phyloP scores from a whole-genome alignment of 2,329 filamentous ascomycete species.

The Venturia carpophila region DNA sequence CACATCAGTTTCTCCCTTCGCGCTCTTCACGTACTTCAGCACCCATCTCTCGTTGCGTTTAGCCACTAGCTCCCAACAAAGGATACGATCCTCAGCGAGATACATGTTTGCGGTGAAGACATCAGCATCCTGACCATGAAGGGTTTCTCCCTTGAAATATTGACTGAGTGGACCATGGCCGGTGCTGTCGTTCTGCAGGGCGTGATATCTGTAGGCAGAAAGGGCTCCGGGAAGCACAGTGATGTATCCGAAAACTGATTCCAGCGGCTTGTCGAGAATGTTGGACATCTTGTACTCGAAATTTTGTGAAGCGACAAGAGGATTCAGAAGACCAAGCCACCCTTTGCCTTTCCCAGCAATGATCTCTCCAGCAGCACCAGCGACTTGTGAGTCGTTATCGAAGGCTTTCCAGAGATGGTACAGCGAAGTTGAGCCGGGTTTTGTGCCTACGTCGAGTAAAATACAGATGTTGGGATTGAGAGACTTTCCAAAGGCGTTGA shows the following conservation, averaged over 20 bases:
- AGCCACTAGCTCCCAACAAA: slow-evolving; percentile 92
- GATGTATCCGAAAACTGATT: slow-evolving; percentile 97
- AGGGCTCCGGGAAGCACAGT: slow-evolving; percentile 92
- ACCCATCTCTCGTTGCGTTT: slow-evolving; percentile 95
- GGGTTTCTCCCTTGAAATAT: slow-evolving; percentile 97
- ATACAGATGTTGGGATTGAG: slow-evolving; percentile 96
- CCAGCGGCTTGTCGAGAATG: slow-evolving; percentile 92
- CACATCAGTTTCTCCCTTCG: slow-evolving; percentile 95
- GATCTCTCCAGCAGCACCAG: slow-evolving; percentile 94
- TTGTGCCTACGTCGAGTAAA: slow-evolving; percentile 90
- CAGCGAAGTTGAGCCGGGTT: slow-evolving; percentile 79
- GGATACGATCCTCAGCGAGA: slow-evolving; percentile 78
- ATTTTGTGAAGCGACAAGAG: slow-evolving; percentile 91
- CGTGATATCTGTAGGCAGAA: slow-evolving; percentile 91
- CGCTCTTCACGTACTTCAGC: slow-evolving; percentile 93
- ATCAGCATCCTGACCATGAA: slow-evolving; percentile 92
- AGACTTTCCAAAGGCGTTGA: slow-evolving; percentile 91
- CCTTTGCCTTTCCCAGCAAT: slow-evolving; percentile 89
- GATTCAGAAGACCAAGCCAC: slow-evolving; percentile 79
- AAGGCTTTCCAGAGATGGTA: slow-evolving; percentile 99
- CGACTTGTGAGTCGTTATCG: slow-evolving; percentile 94
- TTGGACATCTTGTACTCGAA: slow-evolving; percentile 99
- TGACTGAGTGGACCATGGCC: slow-evolving; percentile 92
- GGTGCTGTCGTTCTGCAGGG: slow-evolving; percentile 91
- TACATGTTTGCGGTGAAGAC: slow-evolving; percentile 98